Evolutionary conservation across 257 asterid genomes (phyloP), one percentile per base, ranked within the genome.

Genomic region (Gentiana dahurica): DNA sequence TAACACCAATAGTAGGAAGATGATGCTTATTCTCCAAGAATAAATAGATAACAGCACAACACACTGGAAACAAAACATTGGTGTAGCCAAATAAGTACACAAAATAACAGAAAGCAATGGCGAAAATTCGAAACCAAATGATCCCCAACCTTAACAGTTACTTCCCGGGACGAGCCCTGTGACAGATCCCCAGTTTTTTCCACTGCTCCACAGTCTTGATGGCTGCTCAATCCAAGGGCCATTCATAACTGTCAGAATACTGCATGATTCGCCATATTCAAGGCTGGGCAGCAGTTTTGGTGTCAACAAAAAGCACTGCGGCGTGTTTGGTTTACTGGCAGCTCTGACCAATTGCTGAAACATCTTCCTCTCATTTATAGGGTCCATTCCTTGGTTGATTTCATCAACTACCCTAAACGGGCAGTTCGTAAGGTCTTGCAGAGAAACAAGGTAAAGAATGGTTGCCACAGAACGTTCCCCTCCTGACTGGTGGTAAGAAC

Each of bases 381-480:
- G 98, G 75, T 91, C 98, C 98, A 91, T 91, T 58, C 98, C 98
- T 91, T 91, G 98, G 65, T 91, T 91, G 71, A 91, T 91, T 77
- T 91, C 98, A 78, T 91, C 96, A 62, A 87, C 98, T 44, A 91
- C 98, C 79, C 98, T 82, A 59, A 91, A 91, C 45, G 96, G 96
- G 82, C 98, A 91, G 74, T 79, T 79, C 46, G 96, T 87, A 6
- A 87, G 89, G 77, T 91, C 94, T 85, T 91, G 98, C 67, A 91
- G 78, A 63, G 98, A 91, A 66, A 91, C 89, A 11, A 91, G 94
- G 79, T 87, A 91, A 60, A 91, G 94, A 76, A 91, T 91, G 36
- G 98, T 91, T 47, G 98, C 85, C 75, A 91, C 98, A 3, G 98
- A 85, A 37, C 98, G 87, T 73, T 91, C 98, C 91, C 96, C 98